phyloP scores from a whole-genome alignment of 2,329 filamentous ascomycete genomes.

The Albifimbria verrucaria region DNA sequence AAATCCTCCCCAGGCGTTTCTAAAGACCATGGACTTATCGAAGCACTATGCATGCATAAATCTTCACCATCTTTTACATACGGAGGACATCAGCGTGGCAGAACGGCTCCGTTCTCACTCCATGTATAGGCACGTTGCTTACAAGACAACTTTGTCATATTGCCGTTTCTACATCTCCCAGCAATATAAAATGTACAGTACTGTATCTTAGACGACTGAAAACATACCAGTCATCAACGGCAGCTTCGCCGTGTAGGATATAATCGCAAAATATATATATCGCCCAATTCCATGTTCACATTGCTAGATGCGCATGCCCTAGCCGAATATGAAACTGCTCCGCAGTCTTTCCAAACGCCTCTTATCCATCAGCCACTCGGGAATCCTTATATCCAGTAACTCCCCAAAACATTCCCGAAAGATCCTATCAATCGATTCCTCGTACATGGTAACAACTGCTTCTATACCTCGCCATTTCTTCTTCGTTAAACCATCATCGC shows the following conservation, averaged over 20 bases:
- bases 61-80: too few relatives aligned
- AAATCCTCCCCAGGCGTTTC: too few relatives aligned
- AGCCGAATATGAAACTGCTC: neutral
- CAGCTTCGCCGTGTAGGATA: neutral
- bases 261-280: neutral
- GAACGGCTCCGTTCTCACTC: too few relatives aligned
- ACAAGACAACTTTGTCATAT: too few relatives aligned
- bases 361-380: neutral
- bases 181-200: too few relatives aligned
- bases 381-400: neutral
- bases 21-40: too few relatives aligned
- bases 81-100: too few relatives aligned
- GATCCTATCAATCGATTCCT: neutral
- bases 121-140: too few relatives aligned
- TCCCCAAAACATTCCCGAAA: neutral
- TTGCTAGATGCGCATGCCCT: neutral
- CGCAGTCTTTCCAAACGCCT: neutral
- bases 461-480: neutral
- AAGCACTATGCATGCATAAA: too few relatives aligned
- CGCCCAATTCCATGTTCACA: neutral
- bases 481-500: conserved; percentile 21
- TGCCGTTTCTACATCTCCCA: too few relatives aligned
- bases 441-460: neutral
- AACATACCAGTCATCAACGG: neutral
- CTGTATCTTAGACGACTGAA: neutral